Evolutionary conservation across 2,329 filamentous ascomycete genomes (phyloP).

Genomic region (Aspergillus eucalypticola): DNA sequence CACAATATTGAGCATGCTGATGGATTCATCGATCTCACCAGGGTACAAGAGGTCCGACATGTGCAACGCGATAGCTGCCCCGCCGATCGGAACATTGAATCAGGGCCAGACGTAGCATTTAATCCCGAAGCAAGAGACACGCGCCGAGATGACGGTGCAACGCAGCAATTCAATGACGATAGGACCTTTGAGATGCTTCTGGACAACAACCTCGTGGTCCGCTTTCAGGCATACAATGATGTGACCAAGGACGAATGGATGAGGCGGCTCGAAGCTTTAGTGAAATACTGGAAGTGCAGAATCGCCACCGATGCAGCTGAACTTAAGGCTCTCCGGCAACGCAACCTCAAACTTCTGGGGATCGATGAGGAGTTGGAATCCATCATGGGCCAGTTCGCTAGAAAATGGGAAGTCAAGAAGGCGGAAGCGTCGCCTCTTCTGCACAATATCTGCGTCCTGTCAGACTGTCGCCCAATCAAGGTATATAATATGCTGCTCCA

Average conservation of each 20-base stretch:
- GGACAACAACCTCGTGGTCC: conserved; percentile 62
- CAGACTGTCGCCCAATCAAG: conserved; percentile 61
- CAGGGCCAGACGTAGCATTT: conserved; percentile 59
- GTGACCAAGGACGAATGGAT: conserved; percentile 64
- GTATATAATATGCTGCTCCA: conserved; percentile 26
- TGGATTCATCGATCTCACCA: conserved; percentile 63
- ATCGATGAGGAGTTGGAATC: conserved; percentile 69
- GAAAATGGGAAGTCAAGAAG: conserved; percentile 68
- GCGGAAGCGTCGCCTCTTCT: conserved; percentile 63
- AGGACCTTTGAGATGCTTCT: conserved; percentile 63
- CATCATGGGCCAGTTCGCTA: conserved; percentile 64
- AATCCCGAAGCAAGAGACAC: conserved; percentile 51
- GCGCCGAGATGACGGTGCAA: conserved; percentile 54
- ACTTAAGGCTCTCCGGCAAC: conserved; percentile 57
- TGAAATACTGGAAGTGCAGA: conserved; percentile 64
- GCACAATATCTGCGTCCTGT: conserved; percentile 69
- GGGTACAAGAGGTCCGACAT: conserved; percentile 59
- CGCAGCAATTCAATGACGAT: conserved; percentile 56
- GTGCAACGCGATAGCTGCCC: conserved; percentile 53
- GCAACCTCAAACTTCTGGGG: conserved; percentile 60
- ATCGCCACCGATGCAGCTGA: conserved; percentile 57
- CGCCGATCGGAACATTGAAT: conserved; percentile 55
- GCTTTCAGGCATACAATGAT: conserved; percentile 60
- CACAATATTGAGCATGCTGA: conserved; percentile 62
- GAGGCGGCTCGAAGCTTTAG: conserved; percentile 55